Evolutionary conservation across 2,329 filamentous ascomycete species (phyloP), one percentile per base, ranked within the genome.

Genomic region (Fusarium beomiforme): DNA sequence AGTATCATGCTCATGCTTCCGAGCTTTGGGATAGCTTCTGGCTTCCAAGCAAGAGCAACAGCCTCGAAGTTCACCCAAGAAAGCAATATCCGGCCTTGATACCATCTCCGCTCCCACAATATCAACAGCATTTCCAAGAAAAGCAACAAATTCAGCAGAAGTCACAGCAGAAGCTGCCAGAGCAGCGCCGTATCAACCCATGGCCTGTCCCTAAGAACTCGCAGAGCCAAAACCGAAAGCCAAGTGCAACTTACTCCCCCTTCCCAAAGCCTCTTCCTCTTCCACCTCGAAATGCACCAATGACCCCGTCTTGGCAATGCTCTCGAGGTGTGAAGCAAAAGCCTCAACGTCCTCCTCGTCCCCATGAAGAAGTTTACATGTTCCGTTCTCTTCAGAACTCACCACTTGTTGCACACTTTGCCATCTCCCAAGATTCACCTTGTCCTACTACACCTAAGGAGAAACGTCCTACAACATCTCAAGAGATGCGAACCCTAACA

Each of bases 21-120:
- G 82, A 85, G 71, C 75, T 87, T 5, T 88, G 86, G 86, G 84
- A 88, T 72, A 84, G 79, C 57, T 88, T 87, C 73, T 87, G 85
- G 85, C 72, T 74, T 41, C 73, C 59, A 12, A 66, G 34, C 50
- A 73, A 69, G 46, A 64, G 67, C 19, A 60, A 70, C 16, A 41
- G 51, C 3, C 21, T 43, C 42, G 69, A 71, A 24, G 47, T 63
- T 36, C 67, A 66, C 23, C 63, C 75, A 13, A 73, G 64, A 49
- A 79, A 78, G 66, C 78, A 80, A 24, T 78, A 78, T 59, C 77
- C 78, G 23, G 78, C 78, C 16, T 62, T 79, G 65, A 75, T 79
- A 11, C 73, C 79, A 16, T 76, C 77, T 12, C 76, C 77, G n/a
- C 73, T 76, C n/a, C 69, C 72, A n/a, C 71, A 58, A 23, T 44